Percentiles rank a stretch among this genome's conserved stretches.
Evolutionary conservation across 2,329 filamentous ascomycete genomes (phyloP).

Genomic region (Aspergillus quadrilineatus): DNA sequence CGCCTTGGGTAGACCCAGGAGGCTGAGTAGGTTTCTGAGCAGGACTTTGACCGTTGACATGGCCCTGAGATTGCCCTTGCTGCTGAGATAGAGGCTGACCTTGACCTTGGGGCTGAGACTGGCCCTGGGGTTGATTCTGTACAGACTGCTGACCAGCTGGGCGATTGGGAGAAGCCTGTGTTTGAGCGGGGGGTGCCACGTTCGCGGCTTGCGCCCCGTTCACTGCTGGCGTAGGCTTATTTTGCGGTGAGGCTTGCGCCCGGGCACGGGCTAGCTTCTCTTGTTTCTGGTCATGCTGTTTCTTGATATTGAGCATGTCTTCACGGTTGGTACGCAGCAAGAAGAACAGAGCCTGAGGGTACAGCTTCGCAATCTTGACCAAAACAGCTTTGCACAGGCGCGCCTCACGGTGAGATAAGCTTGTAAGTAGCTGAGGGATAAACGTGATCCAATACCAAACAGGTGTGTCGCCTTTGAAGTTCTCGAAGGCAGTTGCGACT

Average conservation of each 20-base stretch:
- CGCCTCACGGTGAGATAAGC: slow-evolving; percentile 87
- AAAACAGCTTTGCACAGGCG: slow-evolving; percentile 82
- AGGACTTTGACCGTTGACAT: slow-evolving; percentile 15
- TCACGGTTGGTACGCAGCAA: slow-evolving; percentile 89
- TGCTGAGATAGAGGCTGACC: slow-evolving; percentile 14
- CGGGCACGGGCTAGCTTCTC: slow-evolving; percentile 63
- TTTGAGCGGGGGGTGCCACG: slow-evolving; percentile 30
- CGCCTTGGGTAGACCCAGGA: slow-evolving; percentile 12
- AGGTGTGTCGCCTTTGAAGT: slow-evolving; percentile 94
- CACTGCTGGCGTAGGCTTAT: slow-evolving; percentile 26
- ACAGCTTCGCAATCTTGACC: slow-evolving; percentile 90
- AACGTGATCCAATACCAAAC: slow-evolving; percentile 99
- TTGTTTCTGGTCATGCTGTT: slow-evolving; percentile 68
- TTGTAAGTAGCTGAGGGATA: slow-evolving; percentile 92
- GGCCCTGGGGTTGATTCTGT: slow-evolving; percentile 22
- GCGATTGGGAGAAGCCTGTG: slow-evolving; percentile 28
- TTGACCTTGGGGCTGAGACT: slow-evolving; percentile 17
- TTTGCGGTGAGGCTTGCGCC: slow-evolving; percentile 49
- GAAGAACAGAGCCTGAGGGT: slow-evolving; percentile 95
- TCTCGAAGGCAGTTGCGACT: slow-evolving; percentile 83
- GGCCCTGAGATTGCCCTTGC: background rate
- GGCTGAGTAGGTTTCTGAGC: slow-evolving; percentile 14
- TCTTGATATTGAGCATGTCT: slow-evolving; percentile 90
- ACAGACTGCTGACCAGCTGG: slow-evolving; percentile 25
- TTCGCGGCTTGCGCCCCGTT: slow-evolving; percentile 42